Conservation (phyloP, 1,284 basidiomycete species). For the Anthracocystis walkeri region DNA sequence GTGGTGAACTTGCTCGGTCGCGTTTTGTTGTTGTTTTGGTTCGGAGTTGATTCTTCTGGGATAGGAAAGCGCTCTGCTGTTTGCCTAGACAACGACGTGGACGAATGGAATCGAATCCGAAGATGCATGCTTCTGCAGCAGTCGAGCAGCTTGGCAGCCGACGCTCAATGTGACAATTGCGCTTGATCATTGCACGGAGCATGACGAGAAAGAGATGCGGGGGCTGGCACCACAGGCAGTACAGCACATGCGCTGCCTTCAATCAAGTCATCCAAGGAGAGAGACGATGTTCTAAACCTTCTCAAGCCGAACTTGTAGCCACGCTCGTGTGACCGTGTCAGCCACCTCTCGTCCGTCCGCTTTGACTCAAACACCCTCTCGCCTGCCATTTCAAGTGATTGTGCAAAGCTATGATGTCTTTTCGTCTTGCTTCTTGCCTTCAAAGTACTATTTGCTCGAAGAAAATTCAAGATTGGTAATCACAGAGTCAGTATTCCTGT, state of each 20-base stretch:
- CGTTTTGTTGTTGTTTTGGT: too few relatives aligned
- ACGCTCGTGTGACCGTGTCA: constrained; percentile 6
- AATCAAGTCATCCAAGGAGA: neutral
- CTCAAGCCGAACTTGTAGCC: neutral
- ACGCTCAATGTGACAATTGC: too few relatives aligned
- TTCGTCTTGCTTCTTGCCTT: constrained; percentile 37
- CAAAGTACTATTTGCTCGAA: constrained; percentile 44
- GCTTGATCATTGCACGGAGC: too few relatives aligned
- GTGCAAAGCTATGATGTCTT: neutral
- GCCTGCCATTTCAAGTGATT: neutral
- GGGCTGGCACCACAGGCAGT: too few relatives aligned
- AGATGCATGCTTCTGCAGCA: too few relatives aligned
- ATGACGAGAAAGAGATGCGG: too few relatives aligned
- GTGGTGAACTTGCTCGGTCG: too few relatives aligned
- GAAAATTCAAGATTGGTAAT: neutral
- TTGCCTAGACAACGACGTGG: too few relatives aligned
- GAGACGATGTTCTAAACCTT: neutral
- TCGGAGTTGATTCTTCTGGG: neutral
- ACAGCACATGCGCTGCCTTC: neutral
- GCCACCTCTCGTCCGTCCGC: too few relatives aligned
- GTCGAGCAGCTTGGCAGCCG: too few relatives aligned
- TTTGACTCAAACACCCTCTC: neutral
- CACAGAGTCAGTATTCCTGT: neutral
- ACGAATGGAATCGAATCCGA: too few relatives aligned
- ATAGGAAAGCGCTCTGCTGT: neutral